phyloP scores from a whole-genome alignment of 768 basidiomycete genomes.

The Floccularia luteovirens region DNA sequence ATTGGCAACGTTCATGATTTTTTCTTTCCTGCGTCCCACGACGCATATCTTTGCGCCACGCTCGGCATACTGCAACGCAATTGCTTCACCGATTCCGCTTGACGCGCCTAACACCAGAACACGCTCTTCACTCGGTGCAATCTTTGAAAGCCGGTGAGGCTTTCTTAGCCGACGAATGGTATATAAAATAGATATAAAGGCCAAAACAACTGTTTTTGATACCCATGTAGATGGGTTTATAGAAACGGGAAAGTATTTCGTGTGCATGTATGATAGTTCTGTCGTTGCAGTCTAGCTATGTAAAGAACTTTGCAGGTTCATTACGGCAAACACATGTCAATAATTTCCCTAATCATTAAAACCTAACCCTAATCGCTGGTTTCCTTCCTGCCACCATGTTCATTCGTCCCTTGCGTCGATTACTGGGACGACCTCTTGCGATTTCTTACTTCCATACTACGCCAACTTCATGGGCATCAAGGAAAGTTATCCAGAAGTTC shows the following conservation, averaged over 20 bases:
- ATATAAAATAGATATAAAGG: no score
- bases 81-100: conserved; percentile 69
- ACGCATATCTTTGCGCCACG: conserved; percentile 74
- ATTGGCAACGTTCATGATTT: conserved; percentile 47
- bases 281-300: no score
- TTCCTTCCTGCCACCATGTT: conserved; percentile 15
- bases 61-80: conserved; percentile 64
- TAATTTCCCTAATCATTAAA: no score
- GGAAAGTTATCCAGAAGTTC: conserved; percentile 47
- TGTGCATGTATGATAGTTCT: no score
- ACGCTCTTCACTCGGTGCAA: conserved; percentile 48
- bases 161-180: no score
- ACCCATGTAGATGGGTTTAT: no score
- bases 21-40: conserved; percentile 54
- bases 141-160: conserved; percentile 21
- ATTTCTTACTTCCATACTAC: conserved; percentile 25
- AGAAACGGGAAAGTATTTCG: no score
- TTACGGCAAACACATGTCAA: no score
- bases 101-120: conserved; percentile 81
- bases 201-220: no score
- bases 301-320: no score
- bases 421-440: conserved; percentile 18
- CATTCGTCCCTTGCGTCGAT: conserved; percentile 21
- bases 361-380: neutral
- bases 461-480: conserved; percentile 17